Evolutionary conservation across 2,329 filamentous ascomycete genomes (phyloP), one percentile per base, ranked within the genome.

Genomic region (Dothideomycetes sp.): DNA sequence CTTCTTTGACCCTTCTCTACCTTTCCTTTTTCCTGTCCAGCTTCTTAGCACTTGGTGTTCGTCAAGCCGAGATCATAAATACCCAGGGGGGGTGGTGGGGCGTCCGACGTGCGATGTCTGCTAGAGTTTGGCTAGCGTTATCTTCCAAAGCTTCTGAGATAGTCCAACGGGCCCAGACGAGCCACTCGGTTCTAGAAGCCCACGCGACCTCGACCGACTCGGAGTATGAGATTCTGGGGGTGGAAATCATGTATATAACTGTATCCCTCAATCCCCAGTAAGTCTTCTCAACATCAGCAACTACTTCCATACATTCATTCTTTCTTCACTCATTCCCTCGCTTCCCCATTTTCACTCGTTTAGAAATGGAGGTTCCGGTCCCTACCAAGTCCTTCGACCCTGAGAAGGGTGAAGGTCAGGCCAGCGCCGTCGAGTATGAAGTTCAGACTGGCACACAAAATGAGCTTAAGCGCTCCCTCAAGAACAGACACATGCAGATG

Each of bases 401-500:
- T 29, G 36, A 40, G 16, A 40, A 40, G 29, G 36, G 36, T 9
- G 12, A 32, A 6, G 16, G 28, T 13, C 20, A 24, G 2, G 27
- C 20, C 7, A 8, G 19, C 16, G 25, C 11, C 22, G 36, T 32
- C 28, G 36, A 40, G 8, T 40, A 40, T 8, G 36, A 33, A 17
- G 27, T 40, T 27, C 36, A 40, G 29, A 1, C 28, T 27, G 36
- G 36, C 27, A 20, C 32, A 28, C 36, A 39, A 25, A 40, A 40
- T 33, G 28, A 40, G 22, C 42, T 44, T 13, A 39, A 40, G 9
- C 29, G 42, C 15, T 32, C 34, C 5, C 30, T 44, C 18, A 32
- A 40, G 36, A 40, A 40, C 44, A 50, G 56, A 44, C 57, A 60
- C 45, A 55, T 59, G 54, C 55, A 59, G 46, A 59, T 60, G 56